These are phyloP conservation scores for Phytophthora pseudosyringae DNA, from an alignment of 352 stramenopile genomes.

Conservation along the genomic window DNA sequence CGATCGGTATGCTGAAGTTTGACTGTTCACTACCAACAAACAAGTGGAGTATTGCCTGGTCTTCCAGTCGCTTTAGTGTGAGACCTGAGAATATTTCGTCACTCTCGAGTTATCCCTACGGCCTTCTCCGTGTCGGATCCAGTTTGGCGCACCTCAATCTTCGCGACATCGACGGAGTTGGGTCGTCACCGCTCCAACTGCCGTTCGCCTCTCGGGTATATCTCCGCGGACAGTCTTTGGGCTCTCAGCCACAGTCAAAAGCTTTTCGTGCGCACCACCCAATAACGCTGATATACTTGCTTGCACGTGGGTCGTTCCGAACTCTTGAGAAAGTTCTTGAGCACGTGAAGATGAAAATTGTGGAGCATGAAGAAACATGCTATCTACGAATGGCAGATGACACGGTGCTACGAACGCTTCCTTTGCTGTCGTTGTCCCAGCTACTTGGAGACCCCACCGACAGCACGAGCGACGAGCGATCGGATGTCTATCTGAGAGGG, in stretches of 20 bases:
- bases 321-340: slow-evolving; percentile 64
- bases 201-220: slow-evolving; percentile 8
- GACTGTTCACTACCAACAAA: slow-evolving; percentile 45
- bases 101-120: slow-evolving; percentile 61
- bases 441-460: slow-evolving; percentile 45
- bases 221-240: slow-evolving; percentile 5
- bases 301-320: slow-evolving; percentile 68
- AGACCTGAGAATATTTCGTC: slow-evolving; percentile 57
- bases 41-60: slow-evolving; percentile 69
- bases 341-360: slow-evolving; percentile 62
- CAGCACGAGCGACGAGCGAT: slow-evolving; percentile 49
- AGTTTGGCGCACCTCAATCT: slow-evolving; percentile 68
- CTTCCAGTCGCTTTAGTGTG: slow-evolving; percentile 63
- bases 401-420: slow-evolving; percentile 49
- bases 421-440: slow-evolving; percentile 57
- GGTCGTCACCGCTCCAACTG: slow-evolving; percentile 21
- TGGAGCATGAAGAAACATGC: slow-evolving; percentile 74
- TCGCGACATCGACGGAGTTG: slow-evolving; percentile 47
- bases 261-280: slow-evolving; percentile 58
- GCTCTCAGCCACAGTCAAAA: slow-evolving; percentile 25
- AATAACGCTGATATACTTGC: slow-evolving; percentile 72
- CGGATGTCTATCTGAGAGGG: slow-evolving; percentile 47
- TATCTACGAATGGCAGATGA: slow-evolving; percentile 81
- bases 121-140: slow-evolving; percentile 51
- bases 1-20: slow-evolving; percentile 68